Percentiles rank a stretch among this genome's conserved stretches.
Evolutionary conservation across 768 basidiomycete species (phyloP).

Genomic region (Pleurotus platypus): DNA sequence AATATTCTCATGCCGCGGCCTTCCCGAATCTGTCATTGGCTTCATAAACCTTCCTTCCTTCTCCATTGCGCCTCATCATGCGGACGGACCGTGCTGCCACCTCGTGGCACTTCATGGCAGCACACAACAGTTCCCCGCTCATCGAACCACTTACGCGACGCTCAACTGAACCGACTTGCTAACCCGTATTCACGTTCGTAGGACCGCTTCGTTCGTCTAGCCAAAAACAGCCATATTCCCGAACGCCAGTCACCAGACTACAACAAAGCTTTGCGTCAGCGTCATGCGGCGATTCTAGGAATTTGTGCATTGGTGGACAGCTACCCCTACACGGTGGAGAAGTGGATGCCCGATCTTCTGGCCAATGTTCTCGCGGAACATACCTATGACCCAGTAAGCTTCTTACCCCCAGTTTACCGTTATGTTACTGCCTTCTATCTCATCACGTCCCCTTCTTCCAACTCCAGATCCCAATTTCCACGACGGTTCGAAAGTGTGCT

Average conservation of each 20-base stretch:
- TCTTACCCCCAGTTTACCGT: neutral
- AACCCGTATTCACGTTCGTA: constrained; percentile 20
- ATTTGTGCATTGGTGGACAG: constrained; percentile 91
- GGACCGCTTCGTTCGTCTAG: constrained; percentile 78
- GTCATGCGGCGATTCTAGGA: constrained; percentile 92
- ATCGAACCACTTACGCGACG: neutral
- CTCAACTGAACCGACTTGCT: constrained; percentile 3
- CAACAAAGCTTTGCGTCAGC: constrained; percentile 65
- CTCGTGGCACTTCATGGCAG: neutral
- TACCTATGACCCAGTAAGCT: constrained; percentile 75
- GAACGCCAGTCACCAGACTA: constrained; percentile 61
- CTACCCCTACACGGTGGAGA: constrained; percentile 93
- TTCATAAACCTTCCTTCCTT: neutral
- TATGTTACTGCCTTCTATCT: neutral
- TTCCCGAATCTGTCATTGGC: too few species aligned
- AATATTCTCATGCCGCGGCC: too few species aligned
- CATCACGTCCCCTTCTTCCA: constrained; percentile 11
- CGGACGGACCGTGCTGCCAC: neutral
- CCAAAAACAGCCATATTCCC: constrained; percentile 66
- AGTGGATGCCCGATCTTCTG: constrained; percentile 87
- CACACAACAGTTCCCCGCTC: too few species aligned
- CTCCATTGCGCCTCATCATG: neutral
- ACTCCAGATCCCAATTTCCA: constrained; percentile 72
- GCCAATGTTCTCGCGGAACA: constrained; percentile 78
- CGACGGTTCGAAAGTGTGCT: constrained; percentile 77